Base-by-base conservation (phyloP, 1,139 yeast species). In the Candida tropicalis region DNA sequence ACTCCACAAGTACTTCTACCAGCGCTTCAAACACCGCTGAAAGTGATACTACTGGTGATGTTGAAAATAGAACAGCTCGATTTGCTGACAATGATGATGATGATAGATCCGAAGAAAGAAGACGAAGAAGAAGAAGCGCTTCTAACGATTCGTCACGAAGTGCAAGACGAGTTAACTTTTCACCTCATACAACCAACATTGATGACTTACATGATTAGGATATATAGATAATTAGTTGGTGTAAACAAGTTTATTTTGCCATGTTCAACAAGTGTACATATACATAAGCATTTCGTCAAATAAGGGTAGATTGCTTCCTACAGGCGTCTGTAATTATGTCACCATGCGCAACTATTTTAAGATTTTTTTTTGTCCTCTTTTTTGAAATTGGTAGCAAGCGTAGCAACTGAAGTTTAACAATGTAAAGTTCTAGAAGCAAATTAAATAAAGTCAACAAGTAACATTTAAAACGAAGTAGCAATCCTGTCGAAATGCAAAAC, bases 181-280 rank as follows among this genome's bases (percentile, higher is more conserved):
- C 51, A 11, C 46, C 54, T 10, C 52, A 48, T 37, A 50, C 52
- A 13, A 50, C 49, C n/a, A 50, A 48, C 40, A 50, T 48, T 24
- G 50, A 47, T 27, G 51, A 41, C 36, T 45, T 46, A 15, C 45
- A 42, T 42, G 47, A 46, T 29, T 46, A 31, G 23, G 15, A 42
- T 29, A 41, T 12, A 28, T 48, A 28, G 35, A 43, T 35, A 41
- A 38, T 33, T 32, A 38, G 10, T 17, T n/a, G n/a, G n/a, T n/a
- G n/a, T n/a, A n/a, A n/a, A n/a, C n/a, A n/a, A n/a, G n/a, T n/a
- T n/a, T n/a, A n/a, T n/a, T n/a, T n/a, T n/a, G n/a, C n/a, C n/a
- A n/a, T n/a, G n/a, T n/a, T n/a, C n/a, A n/a, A n/a, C n/a, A n/a
- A n/a, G n/a, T n/a, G n/a, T n/a, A n/a, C n/a, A n/a, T n/a, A n/a